Evolutionary conservation across 352 stramenopile species (phyloP), one percentile per base, ranked within the genome.

Genomic region (Thalassiosira mediterranea): DNA sequence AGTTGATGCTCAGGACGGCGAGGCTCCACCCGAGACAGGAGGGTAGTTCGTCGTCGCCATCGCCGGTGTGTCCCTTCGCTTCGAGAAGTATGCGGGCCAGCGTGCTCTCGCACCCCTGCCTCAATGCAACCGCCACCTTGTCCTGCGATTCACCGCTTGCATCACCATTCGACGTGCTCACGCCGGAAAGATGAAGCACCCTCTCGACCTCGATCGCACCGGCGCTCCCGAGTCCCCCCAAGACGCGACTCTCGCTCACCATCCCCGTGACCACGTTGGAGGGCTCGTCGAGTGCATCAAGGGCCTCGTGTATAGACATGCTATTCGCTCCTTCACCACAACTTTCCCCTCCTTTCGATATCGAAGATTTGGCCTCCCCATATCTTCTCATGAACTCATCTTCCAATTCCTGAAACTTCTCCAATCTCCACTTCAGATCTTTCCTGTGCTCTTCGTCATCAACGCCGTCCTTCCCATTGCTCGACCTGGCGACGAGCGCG

Each of bases 1-100:
- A 88, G 40, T 88, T 88, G 52, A 88, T 86, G 52, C 76, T 86
- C 11, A 88, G 49, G 11, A 88, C 63, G 15, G 61, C 81, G 13
- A 88, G 46, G 57, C 63, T 78, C 67, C 70, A 83, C 28, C 72
- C 66, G n/a, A 53, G 13, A 38, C 62, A 76, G 0, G 42, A 52
- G n/a, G 63, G 11, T 47, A n/a, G 17, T 31, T 26, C 57, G 26
- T 47, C n/a, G 15, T 29, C 26, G 31, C 38, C 23, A n/a, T n/a
- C n/a, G n/a, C n/a, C n/a, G 1, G 29, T 31, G 29, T 31, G 2
- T 4, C 11, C 13, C n/a, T 59, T 49, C 19, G 26, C 58, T 17
- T 64, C 47, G 29, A 52, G 65, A 21, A 76, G 53, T 4, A 72
- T 78, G 7, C 67, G 57, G 38, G 67, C 46, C 44, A 80, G 53